Percentiles rank a stretch among this genome's conserved stretches.
Conservation (phyloP, 257 asterid species). For the Thymus mandschuricus region DNA sequence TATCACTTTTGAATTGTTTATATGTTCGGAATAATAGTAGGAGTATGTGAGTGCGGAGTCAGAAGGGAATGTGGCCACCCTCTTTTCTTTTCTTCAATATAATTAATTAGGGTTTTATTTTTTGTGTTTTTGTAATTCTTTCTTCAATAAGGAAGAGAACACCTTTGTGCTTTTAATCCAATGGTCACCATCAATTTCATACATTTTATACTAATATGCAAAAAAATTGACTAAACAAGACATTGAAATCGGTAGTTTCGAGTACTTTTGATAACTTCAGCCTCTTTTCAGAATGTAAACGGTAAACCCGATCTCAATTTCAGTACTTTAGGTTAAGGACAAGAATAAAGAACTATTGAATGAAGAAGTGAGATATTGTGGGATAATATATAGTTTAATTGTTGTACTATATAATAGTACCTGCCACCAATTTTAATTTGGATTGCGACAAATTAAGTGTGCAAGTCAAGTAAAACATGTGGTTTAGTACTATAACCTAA, state of each 20-base stretch:
- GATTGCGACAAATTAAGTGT: conserved; percentile 21
- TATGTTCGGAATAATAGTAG: conserved; percentile 52
- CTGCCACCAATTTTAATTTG: not conserved
- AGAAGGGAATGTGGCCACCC: conserved; percentile 39
- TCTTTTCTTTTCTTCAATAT: conserved; percentile 19
- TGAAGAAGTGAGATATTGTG: not conserved
- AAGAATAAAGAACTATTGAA: no score
- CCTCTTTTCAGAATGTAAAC: no score
- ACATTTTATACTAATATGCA: no score
- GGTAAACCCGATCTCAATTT: no score
- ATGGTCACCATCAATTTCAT: conserved; percentile 45
- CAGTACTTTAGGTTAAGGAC: no score
- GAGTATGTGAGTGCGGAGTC: conserved; percentile 76
- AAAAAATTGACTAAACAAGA: no score
- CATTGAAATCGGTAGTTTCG: no score
- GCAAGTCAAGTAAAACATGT: conserved; percentile 14
- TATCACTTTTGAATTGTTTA: conserved; percentile 62
- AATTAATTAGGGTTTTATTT: conserved; percentile 26
- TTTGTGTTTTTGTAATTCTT: conserved; percentile 18
- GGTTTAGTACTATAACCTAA: not conserved
- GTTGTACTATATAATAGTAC: not conserved
- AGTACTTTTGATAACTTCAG: no score
- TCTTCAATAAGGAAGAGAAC: conserved; percentile 16
- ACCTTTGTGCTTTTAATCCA: conserved; percentile 50
- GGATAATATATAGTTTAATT: not conserved